Evolutionary conservation across 305 asterid species (phyloP).

Genomic region (Fraxinus sp.): DNA sequence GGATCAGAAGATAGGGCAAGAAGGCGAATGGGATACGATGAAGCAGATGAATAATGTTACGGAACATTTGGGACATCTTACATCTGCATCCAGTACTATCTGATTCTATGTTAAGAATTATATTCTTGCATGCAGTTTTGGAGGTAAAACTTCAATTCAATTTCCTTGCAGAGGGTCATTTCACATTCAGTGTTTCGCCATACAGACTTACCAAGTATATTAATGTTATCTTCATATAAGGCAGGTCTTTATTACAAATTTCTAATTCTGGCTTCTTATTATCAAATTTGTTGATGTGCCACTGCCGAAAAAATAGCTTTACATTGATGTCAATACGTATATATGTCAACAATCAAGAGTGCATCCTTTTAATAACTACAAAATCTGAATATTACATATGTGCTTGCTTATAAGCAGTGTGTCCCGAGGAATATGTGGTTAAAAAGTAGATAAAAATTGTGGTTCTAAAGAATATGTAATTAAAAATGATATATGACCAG

Average conservation of each 20-base stretch:
- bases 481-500: not conserved
- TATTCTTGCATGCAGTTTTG: not conserved
- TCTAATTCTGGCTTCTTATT: not conserved
- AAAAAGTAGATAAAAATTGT: not conserved
- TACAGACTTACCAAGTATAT: not conserved
- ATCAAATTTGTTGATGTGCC: not conserved
- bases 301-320: not conserved
- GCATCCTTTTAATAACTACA: not conserved
- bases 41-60: constrained; percentile 32
- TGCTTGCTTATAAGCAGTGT: not conserved
- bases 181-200: not conserved
- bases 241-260: not conserved
- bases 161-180: not conserved
- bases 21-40: constrained; percentile 26
- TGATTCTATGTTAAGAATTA: constrained; percentile 13
- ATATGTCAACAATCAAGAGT: not conserved
- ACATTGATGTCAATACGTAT: not conserved
- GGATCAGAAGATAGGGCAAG: constrained; percentile 36
- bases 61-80: constrained; percentile 39
- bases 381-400: not conserved
- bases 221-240: not conserved
- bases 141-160: not conserved
- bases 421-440: not conserved
- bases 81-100: constrained; percentile 24
- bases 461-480: not conserved